Evolutionary conservation across 2,329 filamentous ascomycete genomes (phyloP).

Genomic region (Dactylellina leptospora): DNA sequence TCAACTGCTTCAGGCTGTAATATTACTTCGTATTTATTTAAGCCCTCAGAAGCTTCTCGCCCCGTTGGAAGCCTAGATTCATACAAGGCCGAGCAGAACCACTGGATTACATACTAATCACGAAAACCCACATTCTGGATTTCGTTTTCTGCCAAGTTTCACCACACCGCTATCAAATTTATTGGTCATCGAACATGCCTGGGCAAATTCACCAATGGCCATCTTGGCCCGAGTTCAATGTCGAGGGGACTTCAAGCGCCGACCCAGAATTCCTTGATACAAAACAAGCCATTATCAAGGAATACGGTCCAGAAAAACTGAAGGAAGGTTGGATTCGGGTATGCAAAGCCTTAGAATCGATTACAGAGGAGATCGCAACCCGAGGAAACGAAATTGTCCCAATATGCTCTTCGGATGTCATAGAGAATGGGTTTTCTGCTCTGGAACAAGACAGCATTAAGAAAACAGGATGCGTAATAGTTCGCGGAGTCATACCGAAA

Average conservation of each 20-base stretch:
- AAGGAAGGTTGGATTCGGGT: conserved; percentile 61
- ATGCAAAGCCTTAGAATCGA: conserved; percentile 59
- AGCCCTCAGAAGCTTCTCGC: too few species aligned
- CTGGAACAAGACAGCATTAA: conserved; percentile 57
- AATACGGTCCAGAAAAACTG: conserved; percentile 60
- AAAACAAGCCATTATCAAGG: conserved; percentile 60
- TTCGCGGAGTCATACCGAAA: conserved; percentile 55
- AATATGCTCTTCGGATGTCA: conserved; percentile 57
- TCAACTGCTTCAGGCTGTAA: too few species aligned
- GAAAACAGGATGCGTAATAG: conserved; percentile 57
- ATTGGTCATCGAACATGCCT: conserved; percentile 38
- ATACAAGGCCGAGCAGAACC: too few species aligned
- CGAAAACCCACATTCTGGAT: too few species aligned
- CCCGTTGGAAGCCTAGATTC: too few species aligned
- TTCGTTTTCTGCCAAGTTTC: too few species aligned
- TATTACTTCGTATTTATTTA: too few species aligned
- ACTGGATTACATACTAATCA: too few species aligned
- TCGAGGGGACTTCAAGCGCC: conserved; percentile 45
- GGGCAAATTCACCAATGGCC: conserved; percentile 56
- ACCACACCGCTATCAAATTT: background rate
- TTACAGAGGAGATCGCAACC: conserved; percentile 60
- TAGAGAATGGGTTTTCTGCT: conserved; percentile 55
- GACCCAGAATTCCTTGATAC: conserved; percentile 57
- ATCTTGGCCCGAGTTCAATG: conserved; percentile 57
- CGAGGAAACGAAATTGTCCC: conserved; percentile 60